Percentiles rank a stretch among this genome's conserved stretches.
Evolutionary conservation across 192 early-diverging fungal species (phyloP).

Genomic region (Haplosporangium gracile): DNA sequence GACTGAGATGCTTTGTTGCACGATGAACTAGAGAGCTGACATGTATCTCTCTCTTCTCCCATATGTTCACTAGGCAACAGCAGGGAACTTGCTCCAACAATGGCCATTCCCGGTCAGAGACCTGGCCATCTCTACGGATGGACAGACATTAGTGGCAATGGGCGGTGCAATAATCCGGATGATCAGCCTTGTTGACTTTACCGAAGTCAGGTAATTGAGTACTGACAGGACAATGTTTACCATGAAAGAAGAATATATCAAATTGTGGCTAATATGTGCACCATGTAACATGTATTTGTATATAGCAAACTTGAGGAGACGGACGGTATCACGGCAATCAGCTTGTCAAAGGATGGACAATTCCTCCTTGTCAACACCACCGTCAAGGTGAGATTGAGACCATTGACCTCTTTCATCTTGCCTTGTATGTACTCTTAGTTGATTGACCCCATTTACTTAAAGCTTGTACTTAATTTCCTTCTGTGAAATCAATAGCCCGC

Average conservation of each 20-base stretch:
- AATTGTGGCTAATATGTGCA: no score
- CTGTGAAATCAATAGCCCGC: conserved; percentile 62
- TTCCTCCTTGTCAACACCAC: conserved; percentile 68
- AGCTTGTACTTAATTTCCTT: background rate
- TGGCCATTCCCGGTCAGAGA: conserved; percentile 68
- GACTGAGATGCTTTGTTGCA: background rate
- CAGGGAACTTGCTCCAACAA: conserved; percentile 69
- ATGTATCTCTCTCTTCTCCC: background rate
- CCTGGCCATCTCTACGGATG: conserved; percentile 74
- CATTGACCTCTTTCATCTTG: conserved; percentile 18
- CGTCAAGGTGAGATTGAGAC: conserved; percentile 48
- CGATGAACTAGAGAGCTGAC: background rate
- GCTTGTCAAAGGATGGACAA: conserved; percentile 57
- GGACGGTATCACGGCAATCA: conserved; percentile 53
- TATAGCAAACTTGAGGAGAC: conserved; percentile 56
- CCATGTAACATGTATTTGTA: background rate
- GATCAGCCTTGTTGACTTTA: conserved; percentile 46
- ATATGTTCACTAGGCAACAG: conserved; percentile 3
- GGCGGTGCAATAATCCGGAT: conserved; percentile 39
- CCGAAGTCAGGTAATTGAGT: conserved; percentile 24
- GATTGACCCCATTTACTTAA: background rate
- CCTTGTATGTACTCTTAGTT: no score
- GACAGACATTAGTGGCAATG: conserved; percentile 67
- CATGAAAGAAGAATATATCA: no score
- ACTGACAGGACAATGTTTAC: background rate